Evolutionary conservation across 1,139 yeast genomes (phyloP).

Genomic region (Pichia sp.): DNA sequence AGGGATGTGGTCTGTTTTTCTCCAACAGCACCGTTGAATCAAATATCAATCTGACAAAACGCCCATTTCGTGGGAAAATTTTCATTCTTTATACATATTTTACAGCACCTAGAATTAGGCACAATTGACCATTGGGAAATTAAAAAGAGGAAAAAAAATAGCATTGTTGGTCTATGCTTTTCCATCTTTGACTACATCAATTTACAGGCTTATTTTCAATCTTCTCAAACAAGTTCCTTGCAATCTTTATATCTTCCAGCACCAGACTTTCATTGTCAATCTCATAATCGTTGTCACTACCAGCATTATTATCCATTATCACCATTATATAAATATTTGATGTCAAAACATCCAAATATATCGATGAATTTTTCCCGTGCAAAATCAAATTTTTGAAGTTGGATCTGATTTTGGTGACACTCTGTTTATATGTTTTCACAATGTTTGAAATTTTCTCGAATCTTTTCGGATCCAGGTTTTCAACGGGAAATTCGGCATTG

Average conservation of each 20-base stretch:
- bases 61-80: too few species aligned
- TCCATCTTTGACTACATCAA: too few species aligned
- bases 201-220: constrained; percentile 17
- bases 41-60: too few species aligned
- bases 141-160: too few species aligned
- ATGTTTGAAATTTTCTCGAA: constrained; percentile 92
- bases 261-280: constrained; percentile 56
- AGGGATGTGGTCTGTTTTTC: too few species aligned
- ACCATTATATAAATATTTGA: constrained; percentile 74
- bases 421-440: constrained; percentile 90
- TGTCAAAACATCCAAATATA: constrained; percentile 63
- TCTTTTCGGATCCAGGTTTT: constrained; percentile 69
- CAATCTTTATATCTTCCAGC: constrained; percentile 59
- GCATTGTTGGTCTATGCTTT: too few species aligned
- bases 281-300: constrained; percentile 25
- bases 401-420: constrained; percentile 80
- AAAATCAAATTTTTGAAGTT: constrained; percentile 73
- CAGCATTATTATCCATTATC: constrained; percentile 31
- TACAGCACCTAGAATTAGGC: too few species aligned
- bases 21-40: too few species aligned
- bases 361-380: constrained; percentile 64
- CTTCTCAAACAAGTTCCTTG: constrained; percentile 49
- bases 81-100: too few species aligned
- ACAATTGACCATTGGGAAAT: too few species aligned
- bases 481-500: constrained; percentile 5